Evolutionary conservation across 106 monocot genomes (phyloP), one percentile per base, ranked within the genome.

Genomic region (Phalaenopsis equestris): DNA sequence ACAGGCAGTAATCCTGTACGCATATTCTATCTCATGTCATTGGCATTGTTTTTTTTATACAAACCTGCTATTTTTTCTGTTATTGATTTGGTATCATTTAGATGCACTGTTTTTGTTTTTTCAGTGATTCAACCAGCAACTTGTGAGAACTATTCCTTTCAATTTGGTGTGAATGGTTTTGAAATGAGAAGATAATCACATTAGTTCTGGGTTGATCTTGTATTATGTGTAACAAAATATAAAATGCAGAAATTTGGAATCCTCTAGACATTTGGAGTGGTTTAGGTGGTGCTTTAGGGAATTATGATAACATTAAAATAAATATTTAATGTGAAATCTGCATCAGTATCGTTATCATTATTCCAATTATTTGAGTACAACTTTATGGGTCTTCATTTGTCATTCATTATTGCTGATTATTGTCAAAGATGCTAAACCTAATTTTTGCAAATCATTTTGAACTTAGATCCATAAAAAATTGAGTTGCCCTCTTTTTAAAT

Each of bases 1-100:
- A 99, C 94, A 76, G 98, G 98, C 83, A 99, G 98, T 89, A 99
- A 99, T 83, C 98, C 98, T 75, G 98, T 99, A 90, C 94, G 98
- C 87, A 75, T 14, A 14, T 79, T 86, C 47, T 15, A 75, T 39
- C 42, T 49, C 47, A 47, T 49, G 8, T 49, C 16, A 77, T 49
- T 77, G 12, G 19, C n/a, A 30, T 55, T 21, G 70, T 43, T 24
- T 48, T 77, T 18, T 77, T 18, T 77, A 3, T 38, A 39, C 36
- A 38, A 65, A 79, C n/a, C 74, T 70, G 70, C 11, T 70, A 39
- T 18, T 70, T 38, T 23, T 39, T 70, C 9, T 70, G 10, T 70
- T 70, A 39, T 70, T 70, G 9, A 39, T 39, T 39, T 38, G 70
- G 9, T 7, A 38, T 70, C 36, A 36, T 39, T 70, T 70, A 14